Evolutionary conservation across 2,329 filamentous ascomycete species (phyloP), one percentile per base, ranked within the genome.

Genomic region (Cylindrodendrum hubeiense): DNA sequence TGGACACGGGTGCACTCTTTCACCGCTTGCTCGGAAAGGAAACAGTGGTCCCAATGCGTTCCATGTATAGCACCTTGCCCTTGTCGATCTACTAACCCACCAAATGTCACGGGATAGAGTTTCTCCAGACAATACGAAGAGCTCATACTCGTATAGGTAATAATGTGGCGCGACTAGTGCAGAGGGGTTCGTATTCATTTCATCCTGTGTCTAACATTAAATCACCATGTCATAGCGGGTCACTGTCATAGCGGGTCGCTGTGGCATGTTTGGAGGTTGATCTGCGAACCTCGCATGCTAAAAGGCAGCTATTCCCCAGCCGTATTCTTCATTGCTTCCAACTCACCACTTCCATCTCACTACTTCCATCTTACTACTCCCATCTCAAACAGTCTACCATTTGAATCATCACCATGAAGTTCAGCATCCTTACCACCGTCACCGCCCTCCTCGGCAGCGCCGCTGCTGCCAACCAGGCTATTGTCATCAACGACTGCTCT

Each of bases 401-500:
- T 7, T 2, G 8, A 44, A 56, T 50, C 57, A 13, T 58, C 70
- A 77, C 22, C 33, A 78, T 78, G 76, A 77, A 78, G 75, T 60
- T 73, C 62, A 68, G 58, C 59, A 37, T 75, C 21, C 49, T 73
- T 51, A 49, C 73, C 53, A 65, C 74, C 10, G 26, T 72, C 66
- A 76, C 76, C 61, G 75, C 79, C 70, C 68, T 81, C 62, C 52
- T 79, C 50, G 76, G 69, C 5, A 67, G 74, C 68, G 67, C 75
- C 50, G 74, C 68, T 63, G 75, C 77, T 43, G 79, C 79, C 65
- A 74, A 80, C 58, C 69, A 77, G 55, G 79, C 79, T 54, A 62
- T 76, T 52, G 79, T 82, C 65, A 74, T 73, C 58, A 82, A 82
- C 74, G 73, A 72, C 65, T 82, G 80, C 72, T 10, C 60, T 3